A percentile compares a stretch with the other conserved stretches of the same genome.
These are phyloP conservation scores for Oenanthe javanica DNA, from an alignment of 140 eudicot species.

Conservation along the genomic window DNA sequence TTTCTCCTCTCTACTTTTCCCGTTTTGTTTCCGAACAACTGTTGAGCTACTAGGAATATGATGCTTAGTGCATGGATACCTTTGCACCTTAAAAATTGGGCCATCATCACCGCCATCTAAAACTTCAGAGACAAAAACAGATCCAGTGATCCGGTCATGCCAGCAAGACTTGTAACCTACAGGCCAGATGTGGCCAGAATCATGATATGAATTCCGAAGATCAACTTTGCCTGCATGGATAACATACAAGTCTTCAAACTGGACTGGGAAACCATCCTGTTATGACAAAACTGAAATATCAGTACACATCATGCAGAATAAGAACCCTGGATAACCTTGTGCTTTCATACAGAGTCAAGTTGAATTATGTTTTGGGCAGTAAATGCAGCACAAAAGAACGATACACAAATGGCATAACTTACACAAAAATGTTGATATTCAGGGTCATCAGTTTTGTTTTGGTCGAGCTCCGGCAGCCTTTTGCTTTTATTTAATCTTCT, in stretches of 20 bases:
- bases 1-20: constrained; percentile 1
- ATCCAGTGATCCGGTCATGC: constrained; percentile 92
- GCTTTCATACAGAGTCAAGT: not conserved
- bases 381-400: not conserved
- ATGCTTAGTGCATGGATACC: constrained; percentile 65
- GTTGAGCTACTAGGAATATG: constrained; percentile 77
- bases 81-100: constrained; percentile 57
- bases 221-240: constrained; percentile 66
- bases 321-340: not conserved
- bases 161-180: constrained; percentile 81
- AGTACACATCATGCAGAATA: not conserved
- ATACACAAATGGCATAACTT: constrained; percentile 20
- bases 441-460: constrained; percentile 1
- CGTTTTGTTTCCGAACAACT: constrained; percentile 33
- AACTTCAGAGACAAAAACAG: constrained; percentile 59
- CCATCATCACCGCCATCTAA: constrained; percentile 60
- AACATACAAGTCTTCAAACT: constrained; percentile 69
- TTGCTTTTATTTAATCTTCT: not conserved
- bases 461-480: constrained; percentile 7
- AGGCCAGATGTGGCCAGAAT: constrained; percentile 66
- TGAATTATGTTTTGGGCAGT: not conserved
- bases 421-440: constrained; percentile 22
- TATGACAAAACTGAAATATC: constrained; percentile 6
- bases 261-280: constrained; percentile 79
- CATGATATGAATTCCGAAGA: constrained; percentile 54